Evolutionary conservation across 148 eudicot genomes (phyloP).

Genomic region (Fagopyrum tataricum): DNA sequence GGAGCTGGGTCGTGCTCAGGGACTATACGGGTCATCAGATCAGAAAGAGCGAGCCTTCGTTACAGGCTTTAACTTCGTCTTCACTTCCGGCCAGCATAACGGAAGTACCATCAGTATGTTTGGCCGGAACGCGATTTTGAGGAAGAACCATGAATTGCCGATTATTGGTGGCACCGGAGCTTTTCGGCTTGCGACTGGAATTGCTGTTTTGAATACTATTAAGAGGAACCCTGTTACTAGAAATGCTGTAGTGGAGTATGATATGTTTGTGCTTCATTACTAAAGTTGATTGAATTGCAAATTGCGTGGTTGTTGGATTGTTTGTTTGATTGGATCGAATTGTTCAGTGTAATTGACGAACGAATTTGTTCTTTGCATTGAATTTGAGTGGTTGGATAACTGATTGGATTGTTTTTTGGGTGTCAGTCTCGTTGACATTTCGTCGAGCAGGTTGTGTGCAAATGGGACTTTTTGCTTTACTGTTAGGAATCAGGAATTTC

Average conservation of each 20-base stretch:
- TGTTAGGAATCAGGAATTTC: not conserved
- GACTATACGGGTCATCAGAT: constrained; percentile 9
- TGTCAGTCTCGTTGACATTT: not conserved
- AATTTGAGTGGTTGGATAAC: not conserved
- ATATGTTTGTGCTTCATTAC: constrained; percentile 11
- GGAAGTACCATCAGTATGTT: constrained; percentile 8
- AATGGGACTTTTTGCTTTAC: not conserved
- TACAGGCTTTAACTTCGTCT: constrained; percentile 6
- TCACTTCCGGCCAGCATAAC: not conserved
- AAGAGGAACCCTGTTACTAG: constrained; percentile 6
- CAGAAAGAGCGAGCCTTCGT: constrained; percentile 11
- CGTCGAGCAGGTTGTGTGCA: not conserved
- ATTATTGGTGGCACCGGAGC: constrained; percentile 9
- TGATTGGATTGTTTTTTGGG: not conserved
- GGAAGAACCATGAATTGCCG: constrained; percentile 8
- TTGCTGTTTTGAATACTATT: constrained; percentile 7
- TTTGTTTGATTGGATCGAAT: not conserved
- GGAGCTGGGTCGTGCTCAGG: constrained; percentile 15
- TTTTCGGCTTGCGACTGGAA: not conserved
- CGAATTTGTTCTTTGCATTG: not conserved
- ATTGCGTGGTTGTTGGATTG: not conserved
- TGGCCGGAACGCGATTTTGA: constrained; percentile 8
- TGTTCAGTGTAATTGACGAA: not conserved
- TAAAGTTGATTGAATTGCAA: not conserved
- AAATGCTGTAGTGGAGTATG: constrained; percentile 12